Conservation (phyloP, 495 filamentous ascomycete species). For the Bathelium albidoporum region DNA sequence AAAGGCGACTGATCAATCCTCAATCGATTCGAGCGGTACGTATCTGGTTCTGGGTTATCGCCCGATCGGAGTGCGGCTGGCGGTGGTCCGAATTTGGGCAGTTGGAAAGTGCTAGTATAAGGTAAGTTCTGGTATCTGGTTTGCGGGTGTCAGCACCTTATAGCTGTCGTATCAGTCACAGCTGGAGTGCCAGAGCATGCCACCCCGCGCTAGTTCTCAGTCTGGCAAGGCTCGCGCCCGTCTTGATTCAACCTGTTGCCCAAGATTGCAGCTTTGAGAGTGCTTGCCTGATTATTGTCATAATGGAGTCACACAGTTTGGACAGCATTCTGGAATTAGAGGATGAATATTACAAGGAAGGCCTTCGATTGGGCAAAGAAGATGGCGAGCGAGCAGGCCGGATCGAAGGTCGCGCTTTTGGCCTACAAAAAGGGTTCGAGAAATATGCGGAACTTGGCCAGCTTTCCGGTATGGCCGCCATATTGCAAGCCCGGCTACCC, state of each 20-base stretch:
- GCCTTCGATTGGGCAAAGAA: conserved; percentile 59
- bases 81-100: too few relatives aligned
- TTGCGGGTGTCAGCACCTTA: too few relatives aligned
- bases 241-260: neutral
- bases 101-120: too few relatives aligned
- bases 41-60: too few relatives aligned
- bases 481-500: conserved; percentile 62
- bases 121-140: too few relatives aligned
- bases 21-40: too few relatives aligned
- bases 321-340: conserved; percentile 68
- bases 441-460: conserved; percentile 73
- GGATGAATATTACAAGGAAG: conserved; percentile 76
- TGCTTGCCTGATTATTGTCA: too few relatives aligned
- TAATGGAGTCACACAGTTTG: conserved; percentile 48
- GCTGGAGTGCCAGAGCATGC: neutral
- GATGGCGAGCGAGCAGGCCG: conserved; percentile 75
- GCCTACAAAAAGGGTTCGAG: conserved; percentile 85
- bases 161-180: neutral
- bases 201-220: neutral
- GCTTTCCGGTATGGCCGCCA: conserved; percentile 66
- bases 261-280: too few relatives aligned
- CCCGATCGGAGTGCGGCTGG: too few relatives aligned
- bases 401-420: conserved; percentile 80
- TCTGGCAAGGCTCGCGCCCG: neutral
- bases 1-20: too few relatives aligned